These are phyloP conservation scores for Danielozyma ontarioensis DNA, from an alignment of 805 yeast species.

Conservation along the genomic window DNA sequence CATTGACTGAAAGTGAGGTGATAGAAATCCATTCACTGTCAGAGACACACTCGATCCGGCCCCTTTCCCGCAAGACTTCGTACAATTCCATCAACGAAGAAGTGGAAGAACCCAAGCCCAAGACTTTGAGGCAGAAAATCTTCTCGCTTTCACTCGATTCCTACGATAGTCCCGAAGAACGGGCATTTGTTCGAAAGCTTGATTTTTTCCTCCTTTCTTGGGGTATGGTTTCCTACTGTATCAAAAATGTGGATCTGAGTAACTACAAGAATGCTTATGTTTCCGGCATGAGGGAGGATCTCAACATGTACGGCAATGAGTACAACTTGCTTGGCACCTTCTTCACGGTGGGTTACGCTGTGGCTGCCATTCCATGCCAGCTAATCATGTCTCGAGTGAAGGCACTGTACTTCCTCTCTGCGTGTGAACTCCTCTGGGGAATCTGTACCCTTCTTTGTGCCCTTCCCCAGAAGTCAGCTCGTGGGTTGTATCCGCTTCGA, in stretches of 20 bases:
- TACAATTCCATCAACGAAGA: not conserved
- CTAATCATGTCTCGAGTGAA: constrained; percentile 45
- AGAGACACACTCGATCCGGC: too few species aligned
- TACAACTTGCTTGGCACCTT: constrained; percentile 49
- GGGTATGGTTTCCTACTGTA: constrained; percentile 3
- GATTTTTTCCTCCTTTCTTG: constrained; percentile 5
- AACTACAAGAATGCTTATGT: constrained; percentile 58
- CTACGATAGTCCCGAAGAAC: constrained; percentile 8
- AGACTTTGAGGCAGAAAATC: not conserved
- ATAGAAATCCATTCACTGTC: too few species aligned
- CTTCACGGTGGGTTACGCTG: constrained; percentile 56
- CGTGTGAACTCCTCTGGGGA: constrained; percentile 56
- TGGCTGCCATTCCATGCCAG: constrained; percentile 61
- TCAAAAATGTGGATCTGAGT: constrained; percentile 1
- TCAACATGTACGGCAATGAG: constrained; percentile 43
- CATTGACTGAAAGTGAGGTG: too few species aligned
- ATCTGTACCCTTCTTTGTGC: constrained; percentile 39
- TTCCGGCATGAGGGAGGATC: constrained; percentile 59
- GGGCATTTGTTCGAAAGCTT: constrained; percentile 4
- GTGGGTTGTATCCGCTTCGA: not conserved
- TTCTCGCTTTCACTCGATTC: not conserved
- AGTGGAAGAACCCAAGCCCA: not conserved
- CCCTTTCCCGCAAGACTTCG: not conserved
- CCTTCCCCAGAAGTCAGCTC: not conserved
- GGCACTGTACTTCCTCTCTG: constrained; percentile 53